phyloP scores from a whole-genome alignment of 257 asterid species.

The Lantana camara region DNA sequence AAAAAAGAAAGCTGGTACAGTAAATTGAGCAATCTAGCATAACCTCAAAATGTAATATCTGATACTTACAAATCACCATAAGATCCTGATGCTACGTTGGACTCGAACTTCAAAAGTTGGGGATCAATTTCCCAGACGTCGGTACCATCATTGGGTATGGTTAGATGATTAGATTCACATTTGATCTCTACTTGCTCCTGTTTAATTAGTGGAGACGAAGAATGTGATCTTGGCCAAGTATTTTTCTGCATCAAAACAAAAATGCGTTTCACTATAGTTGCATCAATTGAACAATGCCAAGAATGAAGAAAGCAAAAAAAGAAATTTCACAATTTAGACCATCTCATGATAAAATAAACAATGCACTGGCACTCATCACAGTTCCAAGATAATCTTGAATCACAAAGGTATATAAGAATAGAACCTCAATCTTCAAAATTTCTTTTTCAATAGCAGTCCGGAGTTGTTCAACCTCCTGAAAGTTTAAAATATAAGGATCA shows the following conservation, averaged over 20 bases:
- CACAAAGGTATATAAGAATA: not conserved
- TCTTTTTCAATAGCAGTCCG: conserved; percentile 50
- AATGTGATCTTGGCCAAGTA: conserved; percentile 28
- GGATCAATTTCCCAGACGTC: conserved; percentile 58
- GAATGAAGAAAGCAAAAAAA: not conserved
- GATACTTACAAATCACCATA: conserved; percentile 46
- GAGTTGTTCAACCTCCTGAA: conserved; percentile 72
- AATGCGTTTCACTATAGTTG: not conserved
- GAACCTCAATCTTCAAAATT: conserved; percentile 61
- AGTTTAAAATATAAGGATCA: conserved; percentile 19
- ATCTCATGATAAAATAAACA: not conserved
- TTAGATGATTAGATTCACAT: conserved; percentile 36
- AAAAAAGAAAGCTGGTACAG: conserved; percentile 1
- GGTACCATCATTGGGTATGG: conserved; percentile 45
- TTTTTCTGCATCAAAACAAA: conserved; percentile 32
- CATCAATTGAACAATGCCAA: not conserved
- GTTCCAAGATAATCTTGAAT: not conserved
- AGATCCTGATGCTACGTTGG: conserved; percentile 50
- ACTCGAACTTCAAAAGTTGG: conserved; percentile 36
- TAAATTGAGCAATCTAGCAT: conserved; percentile 24
- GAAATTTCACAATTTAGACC: too few relatives aligned
- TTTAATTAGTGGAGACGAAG: conserved; percentile 26
- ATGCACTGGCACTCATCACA: not conserved
- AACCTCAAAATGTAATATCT: conserved; percentile 21
- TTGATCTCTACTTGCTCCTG: conserved; percentile 30